Conservation (phyloP, 306 rosid species). For the Alnus glutinosa region DNA sequence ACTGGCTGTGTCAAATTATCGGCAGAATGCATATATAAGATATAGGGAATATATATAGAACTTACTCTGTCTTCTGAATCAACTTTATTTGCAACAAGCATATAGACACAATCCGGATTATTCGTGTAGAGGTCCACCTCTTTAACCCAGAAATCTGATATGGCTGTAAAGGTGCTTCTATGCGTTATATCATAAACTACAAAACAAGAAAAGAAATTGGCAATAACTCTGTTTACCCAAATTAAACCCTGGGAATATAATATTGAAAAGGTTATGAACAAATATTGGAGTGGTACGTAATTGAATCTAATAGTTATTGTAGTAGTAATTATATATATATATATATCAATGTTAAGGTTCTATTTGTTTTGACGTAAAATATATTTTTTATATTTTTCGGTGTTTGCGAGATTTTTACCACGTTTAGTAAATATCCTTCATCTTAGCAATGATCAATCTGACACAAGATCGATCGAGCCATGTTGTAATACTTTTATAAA, state of each 20-base stretch:
- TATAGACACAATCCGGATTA: slow-evolving; percentile 75
- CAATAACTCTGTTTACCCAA: background rate
- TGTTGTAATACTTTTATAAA: background rate
- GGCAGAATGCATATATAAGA: slow-evolving; percentile 5
- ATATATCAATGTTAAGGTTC: no score
- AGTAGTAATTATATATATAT: no score
- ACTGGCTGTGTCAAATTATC: background rate
- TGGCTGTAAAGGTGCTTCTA: slow-evolving; percentile 74
- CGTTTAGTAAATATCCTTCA: background rate
- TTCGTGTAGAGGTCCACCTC: slow-evolving; percentile 86
- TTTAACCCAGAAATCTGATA: slow-evolving; percentile 90
- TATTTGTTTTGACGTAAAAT: no score
- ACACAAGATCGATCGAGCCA: background rate
- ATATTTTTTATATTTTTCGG: background rate
- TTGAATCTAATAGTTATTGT: background rate
- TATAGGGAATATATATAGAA: slow-evolving; percentile 16
- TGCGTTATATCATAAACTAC: slow-evolving; percentile 86
- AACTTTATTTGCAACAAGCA: slow-evolving; percentile 95
- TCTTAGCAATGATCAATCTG: background rate
- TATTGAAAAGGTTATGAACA: background rate
- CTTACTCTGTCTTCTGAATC: slow-evolving; percentile 59
- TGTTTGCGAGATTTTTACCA: background rate
- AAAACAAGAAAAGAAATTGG: slow-evolving; percentile 17
- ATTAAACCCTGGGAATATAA: background rate
- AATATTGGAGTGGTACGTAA: background rate